Percentiles rank a stretch among this genome's conserved stretches.
phyloP scores from a whole-genome alignment of 2,329 filamentous ascomycete species.

The Scedosporium apiospermum region DNA sequence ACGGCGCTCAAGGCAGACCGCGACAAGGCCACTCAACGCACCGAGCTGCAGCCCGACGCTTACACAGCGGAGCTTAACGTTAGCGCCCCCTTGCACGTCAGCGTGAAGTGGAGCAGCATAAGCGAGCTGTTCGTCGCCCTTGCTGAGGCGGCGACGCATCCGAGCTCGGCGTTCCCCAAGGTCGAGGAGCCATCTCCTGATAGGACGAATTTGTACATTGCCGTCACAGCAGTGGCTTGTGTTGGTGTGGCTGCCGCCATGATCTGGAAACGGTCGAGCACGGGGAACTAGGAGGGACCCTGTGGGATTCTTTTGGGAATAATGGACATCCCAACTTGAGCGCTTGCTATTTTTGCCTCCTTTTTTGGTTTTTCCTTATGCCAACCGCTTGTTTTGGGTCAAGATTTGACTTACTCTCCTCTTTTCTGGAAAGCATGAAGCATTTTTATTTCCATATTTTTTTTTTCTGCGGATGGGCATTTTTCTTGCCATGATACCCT shows the following conservation, averaged over 20 bases:
- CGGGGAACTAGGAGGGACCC: background rate
- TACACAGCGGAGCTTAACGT: conserved; percentile 81
- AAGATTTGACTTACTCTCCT: background rate
- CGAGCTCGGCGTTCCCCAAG: conserved; percentile 80
- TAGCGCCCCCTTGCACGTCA: conserved; percentile 87
- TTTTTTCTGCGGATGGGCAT: conserved; percentile 2
- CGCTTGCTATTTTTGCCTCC: background rate
- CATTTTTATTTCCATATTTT: conserved; percentile 2
- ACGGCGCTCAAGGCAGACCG: conserved; percentile 90
- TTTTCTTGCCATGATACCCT: conserved; percentile 13
- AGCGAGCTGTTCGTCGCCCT: conserved; percentile 87
- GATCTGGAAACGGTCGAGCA: conserved; percentile 50
- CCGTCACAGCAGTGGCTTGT: conserved; percentile 62
- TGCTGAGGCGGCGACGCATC: conserved; percentile 85
- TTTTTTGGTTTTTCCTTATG: conserved; percentile 3
- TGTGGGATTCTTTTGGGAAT: background rate
- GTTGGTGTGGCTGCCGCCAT: conserved; percentile 54
- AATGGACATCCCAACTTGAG: background rate
- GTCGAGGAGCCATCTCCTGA: conserved; percentile 79
- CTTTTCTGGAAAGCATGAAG: background rate
- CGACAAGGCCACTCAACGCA: conserved; percentile 93
- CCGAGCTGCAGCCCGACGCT: conserved; percentile 82
- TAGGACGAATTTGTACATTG: conserved; percentile 76
- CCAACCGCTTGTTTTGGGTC: background rate
- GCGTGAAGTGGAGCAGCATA: conserved; percentile 88